Conservation (phyloP, 495 filamentous ascomycete species). For the Penicillium argentinense region DNA sequence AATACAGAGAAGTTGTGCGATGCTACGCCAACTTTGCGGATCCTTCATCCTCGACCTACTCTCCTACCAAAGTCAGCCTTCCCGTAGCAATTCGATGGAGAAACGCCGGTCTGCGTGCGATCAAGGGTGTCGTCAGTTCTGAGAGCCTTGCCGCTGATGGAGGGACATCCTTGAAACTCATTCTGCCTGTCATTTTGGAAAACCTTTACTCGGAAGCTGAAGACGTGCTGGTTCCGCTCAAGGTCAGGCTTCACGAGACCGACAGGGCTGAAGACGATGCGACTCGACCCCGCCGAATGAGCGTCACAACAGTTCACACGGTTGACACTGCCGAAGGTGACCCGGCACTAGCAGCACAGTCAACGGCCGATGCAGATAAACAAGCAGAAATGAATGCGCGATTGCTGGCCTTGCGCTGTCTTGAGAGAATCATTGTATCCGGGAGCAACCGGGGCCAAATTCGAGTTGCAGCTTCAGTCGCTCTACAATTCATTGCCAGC, state of each 20-base stretch:
- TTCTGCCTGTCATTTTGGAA: constrained; percentile 79
- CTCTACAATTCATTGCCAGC: constrained; percentile 69
- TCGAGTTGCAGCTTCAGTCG: constrained; percentile 64
- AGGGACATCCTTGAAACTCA: constrained; percentile 68
- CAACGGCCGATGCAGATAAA: constrained; percentile 79
- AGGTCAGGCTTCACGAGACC: constrained; percentile 57
- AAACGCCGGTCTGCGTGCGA: constrained; percentile 74
- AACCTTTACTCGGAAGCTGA: constrained; percentile 80
- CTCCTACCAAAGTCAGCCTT: constrained; percentile 52
- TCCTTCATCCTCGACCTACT: constrained; percentile 29
- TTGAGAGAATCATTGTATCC: constrained; percentile 75
- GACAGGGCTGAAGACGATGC: constrained; percentile 66
- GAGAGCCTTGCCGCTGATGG: constrained; percentile 73
- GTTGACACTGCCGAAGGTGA: constrained; percentile 66
- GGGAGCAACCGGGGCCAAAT: constrained; percentile 74
- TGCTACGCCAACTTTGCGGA: constrained; percentile 77
- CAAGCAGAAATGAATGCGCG: constrained; percentile 85
- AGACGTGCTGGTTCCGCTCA: constrained; percentile 61
- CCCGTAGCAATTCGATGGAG: constrained; percentile 82
- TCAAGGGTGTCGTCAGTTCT: constrained; percentile 73
- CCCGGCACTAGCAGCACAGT: constrained; percentile 67
- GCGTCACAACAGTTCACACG: constrained; percentile 74
- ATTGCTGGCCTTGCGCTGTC: constrained; percentile 73
- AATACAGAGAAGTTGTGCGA: constrained; percentile 75
- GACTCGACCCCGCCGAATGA: constrained; percentile 62